Percentiles rank a stretch among this genome's conserved stretches.
These are phyloP conservation scores for Brasilioporus rufonigricans DNA, from an alignment of 768 basidiomycete genomes.

Conservation along the genomic window DNA sequence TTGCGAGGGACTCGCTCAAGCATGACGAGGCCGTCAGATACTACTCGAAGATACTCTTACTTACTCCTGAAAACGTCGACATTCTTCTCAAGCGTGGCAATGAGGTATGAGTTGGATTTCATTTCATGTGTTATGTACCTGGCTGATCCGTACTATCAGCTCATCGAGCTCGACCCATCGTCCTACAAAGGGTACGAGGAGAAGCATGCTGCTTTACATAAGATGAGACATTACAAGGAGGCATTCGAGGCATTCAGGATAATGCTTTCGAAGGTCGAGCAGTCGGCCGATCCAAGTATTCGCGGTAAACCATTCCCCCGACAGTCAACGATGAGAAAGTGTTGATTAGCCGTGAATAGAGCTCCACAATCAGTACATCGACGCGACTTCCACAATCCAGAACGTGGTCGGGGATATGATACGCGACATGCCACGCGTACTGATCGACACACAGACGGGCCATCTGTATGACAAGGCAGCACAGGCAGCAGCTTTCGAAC, in stretches of 20 bases:
- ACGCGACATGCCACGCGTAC: background rate
- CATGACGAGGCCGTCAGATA: background rate
- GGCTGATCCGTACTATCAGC: background rate
- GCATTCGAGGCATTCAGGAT: background rate
- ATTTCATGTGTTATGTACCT: no score
- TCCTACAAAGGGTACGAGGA: background rate
- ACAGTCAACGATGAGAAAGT: background rate
- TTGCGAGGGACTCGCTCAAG: no score
- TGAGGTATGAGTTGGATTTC: background rate
- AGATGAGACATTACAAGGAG: background rate
- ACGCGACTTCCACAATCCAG: background rate
- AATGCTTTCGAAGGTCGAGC: background rate
- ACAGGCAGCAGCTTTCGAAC: no score
- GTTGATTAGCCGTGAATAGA: background rate
- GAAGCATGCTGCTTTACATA: background rate
- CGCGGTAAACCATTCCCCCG: background rate
- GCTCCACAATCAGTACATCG: background rate
- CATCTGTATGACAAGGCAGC: background rate
- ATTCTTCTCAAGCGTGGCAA: background rate
- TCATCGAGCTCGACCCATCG: background rate
- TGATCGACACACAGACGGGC: background rate
- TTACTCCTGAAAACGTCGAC: background rate
- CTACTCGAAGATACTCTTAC: background rate
- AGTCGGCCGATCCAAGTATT: background rate
- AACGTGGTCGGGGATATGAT: background rate